A percentile compares a stretch with the other conserved stretches of the same genome.
Evolutionary conservation across 2,329 filamentous ascomycete genomes (phyloP).

Genomic region (Uncinocarpus reesii): DNA sequence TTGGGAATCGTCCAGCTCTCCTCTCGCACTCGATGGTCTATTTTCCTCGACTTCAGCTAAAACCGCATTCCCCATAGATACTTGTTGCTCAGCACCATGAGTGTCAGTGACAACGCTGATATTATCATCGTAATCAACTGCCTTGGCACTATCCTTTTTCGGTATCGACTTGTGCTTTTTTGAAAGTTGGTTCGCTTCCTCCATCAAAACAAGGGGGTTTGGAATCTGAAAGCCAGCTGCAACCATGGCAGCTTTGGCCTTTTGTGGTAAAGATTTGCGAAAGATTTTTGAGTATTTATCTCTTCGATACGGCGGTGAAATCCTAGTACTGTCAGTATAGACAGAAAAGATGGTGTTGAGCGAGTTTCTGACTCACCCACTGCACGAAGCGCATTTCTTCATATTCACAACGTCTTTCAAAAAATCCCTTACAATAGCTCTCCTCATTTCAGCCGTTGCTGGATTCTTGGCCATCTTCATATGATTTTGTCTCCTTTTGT

Average conservation of each 20-base stretch:
- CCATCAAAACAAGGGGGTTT: slow-evolving; percentile 58
- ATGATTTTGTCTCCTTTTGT: slow-evolving; percentile 34
- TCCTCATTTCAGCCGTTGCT: slow-evolving; percentile 65
- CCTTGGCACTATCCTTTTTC: slow-evolving; percentile 15
- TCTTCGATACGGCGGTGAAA: slow-evolving; percentile 76
- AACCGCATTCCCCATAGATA: slow-evolving; percentile 44
- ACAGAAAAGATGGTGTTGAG: background rate
- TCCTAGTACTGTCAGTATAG: slow-evolving; percentile 38
- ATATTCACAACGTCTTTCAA: slow-evolving; percentile 59
- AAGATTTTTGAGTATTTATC: slow-evolving; percentile 92
- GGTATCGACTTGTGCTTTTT: slow-evolving; percentile 25
- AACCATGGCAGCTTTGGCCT: slow-evolving; percentile 68
- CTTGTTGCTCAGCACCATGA: slow-evolving; percentile 50
- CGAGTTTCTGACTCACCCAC: slow-evolving; percentile 35
- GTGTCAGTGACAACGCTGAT: slow-evolving; percentile 47
- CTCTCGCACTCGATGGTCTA: slow-evolving; percentile 17
- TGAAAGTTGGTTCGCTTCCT: slow-evolving; percentile 36
- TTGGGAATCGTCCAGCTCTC: slow-evolving; percentile 43
- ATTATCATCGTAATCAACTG: slow-evolving; percentile 33
- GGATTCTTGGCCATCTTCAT: slow-evolving; percentile 62
- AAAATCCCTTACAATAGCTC: slow-evolving; percentile 70
- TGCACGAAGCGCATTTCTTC: slow-evolving; percentile 59
- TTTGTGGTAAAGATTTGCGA: slow-evolving; percentile 63
- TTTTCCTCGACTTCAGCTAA: slow-evolving; percentile 22
- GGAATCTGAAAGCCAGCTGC: slow-evolving; percentile 55